Evolutionary conservation across 2,329 filamentous ascomycete species (phyloP), one percentile per base, ranked within the genome.

Genomic region (Pseudocercospora cruenta): DNA sequence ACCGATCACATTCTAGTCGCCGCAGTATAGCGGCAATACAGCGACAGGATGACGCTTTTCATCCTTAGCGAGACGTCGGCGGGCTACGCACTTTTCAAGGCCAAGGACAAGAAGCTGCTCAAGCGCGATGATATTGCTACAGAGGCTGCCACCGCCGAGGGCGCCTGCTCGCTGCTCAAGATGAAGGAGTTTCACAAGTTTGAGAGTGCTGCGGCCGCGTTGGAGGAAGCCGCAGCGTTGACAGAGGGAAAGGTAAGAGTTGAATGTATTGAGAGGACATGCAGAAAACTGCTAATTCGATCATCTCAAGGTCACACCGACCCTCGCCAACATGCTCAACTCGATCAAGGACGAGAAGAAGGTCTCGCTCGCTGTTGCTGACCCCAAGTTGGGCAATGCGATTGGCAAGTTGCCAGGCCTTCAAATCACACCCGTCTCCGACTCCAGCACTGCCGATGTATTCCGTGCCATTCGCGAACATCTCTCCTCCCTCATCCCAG

Each of bases 171-270:
- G 75, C 88, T 96, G 91, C 83, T 99, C 75, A 97, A 97, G 83
- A 86, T 98, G 79, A 98, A 98, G 87, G 90, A 94, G 80, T 98
- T 99, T 82, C 86, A 92, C 81, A 98, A 98, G 85, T 99, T 97
- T 82, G 93, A 97, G 79, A 97, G 92, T 81, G 94, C 95, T 69
- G 90, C 92, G 70, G 90, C 89, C 70, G 95, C 95, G 70, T 86
- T 99, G 66, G 91, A 96, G 80, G 94, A 99, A 84, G 92, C 94
- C 74, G 89, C 92, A 63, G 88, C 92, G 47, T 83, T 99, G 69
- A 91, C 93, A 72, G 94, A 98, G 77, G 94, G 94, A 80, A 98
- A 97, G 84, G 78, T 80, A 63, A 54, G 72, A 33, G 7, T 1
- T n/a, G 47, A 2, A 14, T 24, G 9, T 8, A 2, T 12, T 22